These are phyloP conservation scores for Roridomyces roridus DNA, from an alignment of 768 basidiomycete genomes.

Conservation along the genomic window DNA sequence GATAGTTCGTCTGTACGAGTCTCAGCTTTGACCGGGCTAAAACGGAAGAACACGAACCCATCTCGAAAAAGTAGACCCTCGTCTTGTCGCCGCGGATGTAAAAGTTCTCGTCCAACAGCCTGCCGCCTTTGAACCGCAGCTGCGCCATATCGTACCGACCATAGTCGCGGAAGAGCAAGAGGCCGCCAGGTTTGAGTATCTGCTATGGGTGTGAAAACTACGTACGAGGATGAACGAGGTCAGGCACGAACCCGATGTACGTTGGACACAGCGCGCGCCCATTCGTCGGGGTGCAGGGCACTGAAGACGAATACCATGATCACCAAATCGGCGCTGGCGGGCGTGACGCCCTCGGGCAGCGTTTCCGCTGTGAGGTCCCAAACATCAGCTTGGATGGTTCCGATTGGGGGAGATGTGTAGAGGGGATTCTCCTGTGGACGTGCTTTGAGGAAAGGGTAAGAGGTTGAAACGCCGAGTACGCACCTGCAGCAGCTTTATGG, in stretches of 20 bases:
- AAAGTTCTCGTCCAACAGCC: slow-evolving; percentile 92
- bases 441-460: background rate
- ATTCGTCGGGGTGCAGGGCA: slow-evolving; percentile 93
- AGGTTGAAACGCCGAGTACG: slow-evolving; percentile 22
- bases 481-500: slow-evolving; percentile 90
- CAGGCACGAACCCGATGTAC: slow-evolving; percentile 64
- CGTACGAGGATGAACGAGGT: background rate
- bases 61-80: slow-evolving; percentile 94
- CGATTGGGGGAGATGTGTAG: slow-evolving; percentile 70
- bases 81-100: slow-evolving; percentile 98
- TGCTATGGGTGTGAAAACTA: slow-evolving; percentile 32
- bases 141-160: slow-evolving; percentile 95
- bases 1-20: slow-evolving; percentile 71
- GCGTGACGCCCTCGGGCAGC: slow-evolving; percentile 68
- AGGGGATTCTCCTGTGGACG: slow-evolving; percentile 66
- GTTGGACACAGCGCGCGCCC: slow-evolving; percentile 83
- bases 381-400: slow-evolving; percentile 77
- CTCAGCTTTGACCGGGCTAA: background rate
- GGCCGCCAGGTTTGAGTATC: slow-evolving; percentile 91
- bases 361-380: slow-evolving; percentile 87
- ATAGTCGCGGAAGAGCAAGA: slow-evolving; percentile 89
- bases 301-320: slow-evolving; percentile 95
- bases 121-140: slow-evolving; percentile 86
- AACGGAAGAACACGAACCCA: slow-evolving; percentile 54
- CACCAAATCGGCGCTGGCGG: slow-evolving; percentile 81